These are phyloP conservation scores for Nannochloropsis salina DNA, from an alignment of 108 stramenopile genomes.

Conservation along the genomic window DNA sequence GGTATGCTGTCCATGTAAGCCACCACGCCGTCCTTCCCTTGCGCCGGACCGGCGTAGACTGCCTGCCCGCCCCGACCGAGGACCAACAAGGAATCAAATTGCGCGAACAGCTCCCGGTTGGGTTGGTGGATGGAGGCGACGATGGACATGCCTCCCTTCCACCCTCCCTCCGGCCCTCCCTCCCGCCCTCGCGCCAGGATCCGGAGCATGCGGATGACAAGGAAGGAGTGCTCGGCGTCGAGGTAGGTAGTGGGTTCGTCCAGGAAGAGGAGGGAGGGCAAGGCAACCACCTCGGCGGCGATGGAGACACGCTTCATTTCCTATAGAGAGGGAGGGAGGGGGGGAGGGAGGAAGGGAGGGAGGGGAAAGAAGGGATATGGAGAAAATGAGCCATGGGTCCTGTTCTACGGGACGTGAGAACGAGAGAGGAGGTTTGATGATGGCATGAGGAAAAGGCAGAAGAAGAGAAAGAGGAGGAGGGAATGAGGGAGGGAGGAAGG, in stretches of 20 bases:
- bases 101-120: background rate
- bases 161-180: background rate
- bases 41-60: slow-evolving; percentile 50
- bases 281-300: slow-evolving; percentile 66
- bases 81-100: background rate
- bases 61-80: background rate
- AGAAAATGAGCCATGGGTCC: no score
- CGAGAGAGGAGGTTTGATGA: background rate
- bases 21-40: background rate
- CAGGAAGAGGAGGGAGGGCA: slow-evolving; percentile 62
- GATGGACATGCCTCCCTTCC: slow-evolving; percentile 52
- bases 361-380: background rate
- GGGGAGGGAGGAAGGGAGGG: background rate
- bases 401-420: no score
- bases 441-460: no score
- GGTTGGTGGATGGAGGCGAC: slow-evolving; percentile 48
- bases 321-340: slow-evolving; percentile 52
- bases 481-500: background rate
- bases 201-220: slow-evolving; percentile 29
- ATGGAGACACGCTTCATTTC: slow-evolving; percentile 67
- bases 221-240: slow-evolving; percentile 61
- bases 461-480: background rate
- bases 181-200: background rate
- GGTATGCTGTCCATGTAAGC: background rate
- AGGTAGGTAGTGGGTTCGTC: slow-evolving; percentile 64